Evolutionary conservation across 306 rosid species (phyloP).

Genomic region (Castanopsis chinensis): DNA sequence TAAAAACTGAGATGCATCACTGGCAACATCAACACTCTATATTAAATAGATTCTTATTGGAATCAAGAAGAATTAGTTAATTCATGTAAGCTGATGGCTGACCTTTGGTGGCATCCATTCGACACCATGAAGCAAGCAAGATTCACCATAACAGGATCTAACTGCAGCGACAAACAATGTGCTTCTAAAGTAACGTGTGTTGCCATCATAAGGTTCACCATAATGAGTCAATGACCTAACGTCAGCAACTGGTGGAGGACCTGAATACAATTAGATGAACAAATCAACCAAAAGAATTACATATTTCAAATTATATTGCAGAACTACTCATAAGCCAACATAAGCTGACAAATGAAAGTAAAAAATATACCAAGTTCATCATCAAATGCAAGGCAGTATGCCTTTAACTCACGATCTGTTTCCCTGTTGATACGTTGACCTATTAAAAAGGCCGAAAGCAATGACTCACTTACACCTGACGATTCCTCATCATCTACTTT

Average conservation of each 20-base stretch:
- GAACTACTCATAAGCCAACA: conserved; percentile 6
- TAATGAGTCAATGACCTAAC: conserved; percentile 88
- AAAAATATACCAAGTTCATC: conserved; percentile 69
- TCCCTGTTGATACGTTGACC: conserved; percentile 99
- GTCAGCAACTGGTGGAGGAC: conserved; percentile 83
- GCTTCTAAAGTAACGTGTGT: conserved; percentile 95
- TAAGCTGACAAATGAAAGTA: conserved; percentile 17
- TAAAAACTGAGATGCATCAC: conserved; percentile 7
- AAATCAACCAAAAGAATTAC: conserved; percentile 15
- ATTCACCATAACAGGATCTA: conserved; percentile 89
- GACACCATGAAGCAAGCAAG: conserved; percentile 90
- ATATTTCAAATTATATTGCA: background rate
- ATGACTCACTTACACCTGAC: conserved; percentile 66
- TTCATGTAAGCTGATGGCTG: conserved; percentile 7
- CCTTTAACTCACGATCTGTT: conserved; percentile 88
- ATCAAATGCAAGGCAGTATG: conserved; percentile 95
- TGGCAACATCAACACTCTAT: background rate
- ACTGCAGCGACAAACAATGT: conserved; percentile 93
- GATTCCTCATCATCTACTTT: conserved; percentile 32
- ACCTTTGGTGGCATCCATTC: conserved; percentile 99
- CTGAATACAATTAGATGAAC: conserved; percentile 41
- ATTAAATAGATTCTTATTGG: background rate
- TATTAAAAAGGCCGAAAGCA: conserved; percentile 89
- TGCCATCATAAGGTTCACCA: conserved; percentile 97
- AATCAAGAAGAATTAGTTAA: background rate